Conservation (phyloP, 345 rosid species). For the Draba incana region DNA sequence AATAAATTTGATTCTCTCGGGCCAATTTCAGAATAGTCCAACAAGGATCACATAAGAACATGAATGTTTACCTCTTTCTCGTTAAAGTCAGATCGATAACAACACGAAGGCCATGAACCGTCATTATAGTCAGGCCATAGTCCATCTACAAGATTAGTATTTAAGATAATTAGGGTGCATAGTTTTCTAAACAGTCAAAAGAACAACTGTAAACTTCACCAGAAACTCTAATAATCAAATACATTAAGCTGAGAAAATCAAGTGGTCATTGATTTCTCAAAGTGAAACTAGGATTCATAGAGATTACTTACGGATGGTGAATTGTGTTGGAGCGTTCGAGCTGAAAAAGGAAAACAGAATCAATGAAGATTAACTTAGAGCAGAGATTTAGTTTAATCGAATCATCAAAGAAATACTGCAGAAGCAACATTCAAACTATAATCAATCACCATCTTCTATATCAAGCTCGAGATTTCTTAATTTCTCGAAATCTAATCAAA, state of each 20-base stretch:
- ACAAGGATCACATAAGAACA: not conserved
- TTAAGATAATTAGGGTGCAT: not conserved
- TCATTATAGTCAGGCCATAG: conserved; percentile 97
- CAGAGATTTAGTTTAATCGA: not conserved
- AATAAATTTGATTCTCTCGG: too few species aligned
- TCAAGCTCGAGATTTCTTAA: not conserved
- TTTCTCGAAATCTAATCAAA: not conserved
- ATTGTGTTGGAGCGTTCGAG: conserved; percentile 65
- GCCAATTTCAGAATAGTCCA: too few species aligned
- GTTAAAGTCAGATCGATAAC: conserved; percentile 56
- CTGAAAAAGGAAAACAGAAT: conserved; percentile 43
- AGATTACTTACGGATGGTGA: conserved; percentile 87
- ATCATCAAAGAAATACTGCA: not conserved
- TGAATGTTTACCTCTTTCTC: conserved; percentile 62
- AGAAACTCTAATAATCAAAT: not conserved
- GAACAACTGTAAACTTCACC: not conserved
- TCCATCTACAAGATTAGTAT: conserved; percentile 62
- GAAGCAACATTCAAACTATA: not conserved
- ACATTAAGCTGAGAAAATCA: not conserved
- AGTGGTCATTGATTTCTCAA: not conserved
- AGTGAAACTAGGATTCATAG: conserved; percentile 10
- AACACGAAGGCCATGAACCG: conserved; percentile 93
- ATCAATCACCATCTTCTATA: too few species aligned
- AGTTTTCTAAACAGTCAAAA: not conserved
- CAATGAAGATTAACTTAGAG: conserved; percentile 9